phyloP scores from a whole-genome alignment of 2,329 filamentous ascomycete species.

The Arthrobotrys sinensis region DNA sequence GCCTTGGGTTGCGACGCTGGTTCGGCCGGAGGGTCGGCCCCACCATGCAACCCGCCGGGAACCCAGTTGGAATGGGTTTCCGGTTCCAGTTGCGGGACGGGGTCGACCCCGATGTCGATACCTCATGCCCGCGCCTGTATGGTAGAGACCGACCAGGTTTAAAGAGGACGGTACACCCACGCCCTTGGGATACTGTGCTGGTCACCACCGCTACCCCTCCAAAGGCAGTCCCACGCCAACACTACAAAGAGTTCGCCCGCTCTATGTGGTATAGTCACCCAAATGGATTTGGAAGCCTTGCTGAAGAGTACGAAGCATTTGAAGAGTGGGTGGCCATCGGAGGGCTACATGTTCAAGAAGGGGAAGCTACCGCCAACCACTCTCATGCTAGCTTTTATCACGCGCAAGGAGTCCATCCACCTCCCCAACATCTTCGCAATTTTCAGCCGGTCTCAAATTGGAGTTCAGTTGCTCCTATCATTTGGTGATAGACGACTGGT shows the following conservation, averaged over 20 bases:
- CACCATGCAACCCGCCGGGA: neutral
- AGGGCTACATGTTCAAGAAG: neutral
- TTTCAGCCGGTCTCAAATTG: no score
- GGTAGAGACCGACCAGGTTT: neutral
- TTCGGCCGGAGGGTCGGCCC: constrained; percentile 4
- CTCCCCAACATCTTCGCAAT: no score
- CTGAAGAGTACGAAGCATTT: constrained; percentile 16
- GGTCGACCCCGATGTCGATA: neutral
- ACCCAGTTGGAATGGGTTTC: constrained; percentile 3
- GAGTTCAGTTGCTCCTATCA: no score
- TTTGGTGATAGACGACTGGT: neutral
- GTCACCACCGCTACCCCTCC: neutral
- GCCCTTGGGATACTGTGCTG: neutral
- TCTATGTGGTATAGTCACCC: constrained; percentile 6
- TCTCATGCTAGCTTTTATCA: constrained; percentile 28
- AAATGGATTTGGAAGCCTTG: neutral
- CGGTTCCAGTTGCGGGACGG: neutral
- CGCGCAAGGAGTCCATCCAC: constrained; percentile 8
- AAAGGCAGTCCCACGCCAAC: neutral
- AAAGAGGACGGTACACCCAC: constrained; percentile 4
- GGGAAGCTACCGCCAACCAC: no score
- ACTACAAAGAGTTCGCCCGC: constrained; percentile 21
- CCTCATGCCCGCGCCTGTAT: neutral
- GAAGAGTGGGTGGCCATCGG: neutral
- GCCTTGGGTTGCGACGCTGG: constrained; percentile 7